A percentile compares a stretch with the other conserved stretches of the same genome.
phyloP scores from a whole-genome alignment of 768 basidiomycete species.

The Boletus reticuloceps region DNA sequence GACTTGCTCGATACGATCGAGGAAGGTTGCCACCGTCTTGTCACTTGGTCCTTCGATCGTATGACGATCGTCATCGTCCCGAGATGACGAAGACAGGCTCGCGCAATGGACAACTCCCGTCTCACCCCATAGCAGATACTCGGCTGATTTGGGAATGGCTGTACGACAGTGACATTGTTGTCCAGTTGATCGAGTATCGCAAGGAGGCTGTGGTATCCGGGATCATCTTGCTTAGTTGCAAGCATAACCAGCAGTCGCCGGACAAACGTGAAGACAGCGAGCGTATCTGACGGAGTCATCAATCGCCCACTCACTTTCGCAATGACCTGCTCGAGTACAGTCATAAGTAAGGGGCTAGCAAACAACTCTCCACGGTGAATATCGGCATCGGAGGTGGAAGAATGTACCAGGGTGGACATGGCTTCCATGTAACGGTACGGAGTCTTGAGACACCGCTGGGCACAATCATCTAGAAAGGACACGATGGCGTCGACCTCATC shows the following conservation, averaged over 20 bases:
- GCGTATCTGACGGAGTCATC: constrained; percentile 56
- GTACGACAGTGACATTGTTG: constrained; percentile 25
- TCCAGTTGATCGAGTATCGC: constrained; percentile 38
- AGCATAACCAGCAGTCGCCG: constrained; percentile 63
- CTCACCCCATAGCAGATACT: constrained; percentile 39
- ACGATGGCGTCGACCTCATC: constrained; percentile 59
- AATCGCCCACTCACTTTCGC: constrained; percentile 61
- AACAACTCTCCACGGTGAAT: constrained; percentile 29
- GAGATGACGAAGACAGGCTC: constrained; percentile 34
- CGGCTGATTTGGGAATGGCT: constrained; percentile 34
- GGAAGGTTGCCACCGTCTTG: constrained; percentile 38
- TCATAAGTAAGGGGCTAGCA: constrained; percentile 77
- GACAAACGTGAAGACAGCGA: constrained; percentile 61
- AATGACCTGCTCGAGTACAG: constrained; percentile 72
- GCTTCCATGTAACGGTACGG: constrained; percentile 87
- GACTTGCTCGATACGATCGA: constrained; percentile 42
- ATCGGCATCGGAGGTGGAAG: constrained; percentile 1
- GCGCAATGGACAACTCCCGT: constrained; percentile 45
- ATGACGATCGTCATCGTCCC: constrained; percentile 3
- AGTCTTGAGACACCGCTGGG: constrained; percentile 75
- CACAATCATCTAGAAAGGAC: constrained; percentile 81
- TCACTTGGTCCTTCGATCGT: background rate
- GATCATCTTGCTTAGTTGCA: constrained; percentile 49
- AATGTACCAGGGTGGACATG: constrained; percentile 37
- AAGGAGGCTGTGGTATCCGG: constrained; percentile 34